Percentiles rank a stretch among this genome's conserved stretches.
Conservation (phyloP, 169 alveolate genomes). For the Plasmodium gallinaceum region DNA sequence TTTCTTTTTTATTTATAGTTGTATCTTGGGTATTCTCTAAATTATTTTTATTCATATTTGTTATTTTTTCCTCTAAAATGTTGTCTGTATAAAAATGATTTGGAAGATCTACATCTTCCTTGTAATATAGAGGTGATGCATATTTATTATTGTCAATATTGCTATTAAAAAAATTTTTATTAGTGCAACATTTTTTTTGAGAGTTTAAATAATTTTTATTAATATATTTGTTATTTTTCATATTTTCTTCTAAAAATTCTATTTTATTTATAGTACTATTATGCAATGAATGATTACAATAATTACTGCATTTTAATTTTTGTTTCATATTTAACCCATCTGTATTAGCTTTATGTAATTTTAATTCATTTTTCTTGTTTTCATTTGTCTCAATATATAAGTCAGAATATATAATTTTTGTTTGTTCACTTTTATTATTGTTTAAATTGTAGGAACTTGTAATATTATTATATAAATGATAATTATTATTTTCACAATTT, state of each 20-base stretch:
- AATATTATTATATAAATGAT: too few relatives aligned
- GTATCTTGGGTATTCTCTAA: neutral
- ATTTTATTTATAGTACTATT: neutral
- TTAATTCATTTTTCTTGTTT: too few relatives aligned
- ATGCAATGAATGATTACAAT: neutral
- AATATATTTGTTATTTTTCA: neutral
- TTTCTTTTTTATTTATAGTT: too few relatives aligned
- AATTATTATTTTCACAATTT: too few relatives aligned
- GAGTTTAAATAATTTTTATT: too few relatives aligned
- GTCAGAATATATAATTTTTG: neutral
- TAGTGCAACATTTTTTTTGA: neutral
- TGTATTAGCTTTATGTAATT: neutral
- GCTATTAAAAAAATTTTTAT: neutral
- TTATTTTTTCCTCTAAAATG: neutral
- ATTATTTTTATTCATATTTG: neutral
- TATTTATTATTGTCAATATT: neutral
- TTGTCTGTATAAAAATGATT: neutral
- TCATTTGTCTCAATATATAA: neutral
- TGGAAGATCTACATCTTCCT: neutral
- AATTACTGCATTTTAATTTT: neutral
- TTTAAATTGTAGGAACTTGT: too few relatives aligned
- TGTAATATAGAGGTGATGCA: neutral
- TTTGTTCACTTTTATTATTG: neutral
- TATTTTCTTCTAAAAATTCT: constrained; percentile 4
- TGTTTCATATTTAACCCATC: constrained; percentile 14